Base-by-base conservation (phyloP, 352 stramenopile species). In the Pythium guiyangense region DNA sequence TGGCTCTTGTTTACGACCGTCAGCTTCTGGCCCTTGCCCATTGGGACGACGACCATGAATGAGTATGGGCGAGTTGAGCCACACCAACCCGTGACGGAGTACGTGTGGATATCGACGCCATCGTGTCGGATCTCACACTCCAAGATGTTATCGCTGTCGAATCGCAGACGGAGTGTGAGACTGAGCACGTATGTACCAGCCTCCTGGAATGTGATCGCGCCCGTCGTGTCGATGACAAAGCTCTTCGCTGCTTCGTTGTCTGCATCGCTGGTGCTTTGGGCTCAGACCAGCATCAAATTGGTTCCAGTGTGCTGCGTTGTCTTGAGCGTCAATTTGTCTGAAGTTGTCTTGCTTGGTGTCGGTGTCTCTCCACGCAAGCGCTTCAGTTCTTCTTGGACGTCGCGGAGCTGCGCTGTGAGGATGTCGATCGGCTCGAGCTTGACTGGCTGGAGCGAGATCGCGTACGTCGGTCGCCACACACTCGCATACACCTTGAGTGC, bases 401-500 rank as follows among this genome's bases (percentile, higher is more conserved):
- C n/a, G n/a, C n/a, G n/a, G n/a, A n/a, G n/a, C n/a, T n/a, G n/a
- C n/a, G n/a, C n/a, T n/a, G n/a, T n/a, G n/a, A n/a, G n/a, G n/a
- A n/a, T n/a, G n/a, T n/a, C n/a, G n/a, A n/a, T n/a, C n/a, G n/a
- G n/a, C n/a, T n/a, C n/a, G n/a, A n/a, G n/a, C n/a, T n/a, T n/a
- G n/a, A n/a, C n/a, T n/a, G n/a, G n/a, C n/a, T n/a, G n/a, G n/a
- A n/a, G n/a, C n/a, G n/a, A n/a, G n/a, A n/a, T n/a, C n/a, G n/a
- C n/a, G n/a, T n/a, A n/a, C n/a, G n/a, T n/a, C n/a, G n/a, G n/a
- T n/a, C n/a, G n/a, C n/a, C n/a, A n/a, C n/a, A n/a, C n/a, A n/a
- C n/a, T n/a, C n/a, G n/a, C n/a, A n/a, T n/a, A 51, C 42, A 35
- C 2, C 43, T 49, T 50, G 3, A 58, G 42, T 42, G 29, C 18